Evolutionary conservation across 2,329 filamentous ascomycete species (phyloP).

Genomic region (Colletotrichum sp.): DNA sequence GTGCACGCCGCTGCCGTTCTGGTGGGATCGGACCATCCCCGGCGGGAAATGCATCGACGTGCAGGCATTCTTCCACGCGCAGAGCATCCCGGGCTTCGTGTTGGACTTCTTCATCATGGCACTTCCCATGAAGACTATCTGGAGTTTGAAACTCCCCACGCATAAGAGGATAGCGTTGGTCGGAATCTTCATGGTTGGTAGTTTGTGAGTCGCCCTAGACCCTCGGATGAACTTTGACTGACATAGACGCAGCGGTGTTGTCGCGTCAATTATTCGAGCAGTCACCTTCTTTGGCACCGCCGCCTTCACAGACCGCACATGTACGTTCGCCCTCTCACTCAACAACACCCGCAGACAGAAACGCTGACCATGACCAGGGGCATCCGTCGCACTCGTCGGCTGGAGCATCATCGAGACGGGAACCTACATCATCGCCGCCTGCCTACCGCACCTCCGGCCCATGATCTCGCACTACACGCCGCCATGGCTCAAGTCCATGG

Average conservation of each 20-base stretch:
- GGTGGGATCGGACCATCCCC: constrained; percentile 31
- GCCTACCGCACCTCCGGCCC: constrained; percentile 26
- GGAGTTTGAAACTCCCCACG: constrained; percentile 27
- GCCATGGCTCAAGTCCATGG: constrained; percentile 13
- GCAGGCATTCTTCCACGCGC: constrained; percentile 29
- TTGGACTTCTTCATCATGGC: constrained; percentile 30
- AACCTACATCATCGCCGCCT: constrained; percentile 28
- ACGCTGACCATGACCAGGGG: background rate
- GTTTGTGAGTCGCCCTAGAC: constrained; percentile 23
- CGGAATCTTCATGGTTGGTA: constrained; percentile 28
- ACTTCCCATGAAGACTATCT: constrained; percentile 29
- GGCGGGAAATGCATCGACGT: constrained; percentile 37
- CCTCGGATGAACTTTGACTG: background rate
- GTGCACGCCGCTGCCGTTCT: constrained; percentile 39
- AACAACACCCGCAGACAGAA: accelerated
- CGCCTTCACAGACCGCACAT: constrained; percentile 14
- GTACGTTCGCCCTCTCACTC: background rate
- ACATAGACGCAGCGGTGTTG: background rate
- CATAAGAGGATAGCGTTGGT: constrained; percentile 29
- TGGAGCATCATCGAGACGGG: constrained; percentile 18
- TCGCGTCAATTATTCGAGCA: constrained; percentile 14
- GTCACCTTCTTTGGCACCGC: constrained; percentile 10
- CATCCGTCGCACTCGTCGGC: constrained; percentile 14
- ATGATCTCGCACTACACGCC: constrained; percentile 21
- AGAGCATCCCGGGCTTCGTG: constrained; percentile 24